Base-by-base conservation (phyloP, 2,329 filamentous ascomycete genomes). In the Verticillium zaregamsianum region DNA sequence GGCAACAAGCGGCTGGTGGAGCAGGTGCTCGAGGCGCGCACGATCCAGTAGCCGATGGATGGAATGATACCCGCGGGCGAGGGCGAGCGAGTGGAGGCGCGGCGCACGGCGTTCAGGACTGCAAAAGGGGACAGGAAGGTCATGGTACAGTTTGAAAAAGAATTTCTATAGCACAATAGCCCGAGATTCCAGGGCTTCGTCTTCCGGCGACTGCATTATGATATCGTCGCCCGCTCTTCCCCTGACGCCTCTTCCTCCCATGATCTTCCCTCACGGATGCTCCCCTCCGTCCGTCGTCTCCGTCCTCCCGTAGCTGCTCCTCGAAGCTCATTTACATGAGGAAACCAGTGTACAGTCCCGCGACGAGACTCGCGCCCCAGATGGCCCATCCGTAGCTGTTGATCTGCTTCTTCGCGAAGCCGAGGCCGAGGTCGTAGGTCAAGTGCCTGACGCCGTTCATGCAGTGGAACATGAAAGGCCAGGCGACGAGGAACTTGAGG, bases 391-490 rank as follows among this genome's bases (percentile, higher is more conserved):
- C 81, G 37, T 75, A 75, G 66, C 73, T 74, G 67, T 76, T 68
- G 65, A 86, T 81, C 17, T 76, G 72, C 1, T 73, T 59, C 77
- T 80, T 82, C 63, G 75, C 68, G 70, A 84, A 86, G 35, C 83
- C 84, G 66, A 76, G 72, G 54, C 77, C 79, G 8, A 80, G 61
- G 65, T 87, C 85, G 71, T 81, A 85, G 56, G 78, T 68, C 54
- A 87, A 72, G 66, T 87, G 85, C 68, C 83, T 79, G 61, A 80
- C 68, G 63, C 85, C 85, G 74, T 83, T 86, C 73, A 84, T 67
- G 65, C 76, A 72, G 77, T 87, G 85, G 76, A 81, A 87, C 61
- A 79, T 73, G 61, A 87, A 85, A n/a, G 85, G 85, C 80, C 85
- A 87, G 61, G 81, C 81, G 55, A 83, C 70, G 31, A 77, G 67